A percentile compares a stretch with the other conserved stretches of the same genome.
phyloP scores from a whole-genome alignment of 2,329 filamentous ascomycete species.

The Myriangium duriaei region DNA sequence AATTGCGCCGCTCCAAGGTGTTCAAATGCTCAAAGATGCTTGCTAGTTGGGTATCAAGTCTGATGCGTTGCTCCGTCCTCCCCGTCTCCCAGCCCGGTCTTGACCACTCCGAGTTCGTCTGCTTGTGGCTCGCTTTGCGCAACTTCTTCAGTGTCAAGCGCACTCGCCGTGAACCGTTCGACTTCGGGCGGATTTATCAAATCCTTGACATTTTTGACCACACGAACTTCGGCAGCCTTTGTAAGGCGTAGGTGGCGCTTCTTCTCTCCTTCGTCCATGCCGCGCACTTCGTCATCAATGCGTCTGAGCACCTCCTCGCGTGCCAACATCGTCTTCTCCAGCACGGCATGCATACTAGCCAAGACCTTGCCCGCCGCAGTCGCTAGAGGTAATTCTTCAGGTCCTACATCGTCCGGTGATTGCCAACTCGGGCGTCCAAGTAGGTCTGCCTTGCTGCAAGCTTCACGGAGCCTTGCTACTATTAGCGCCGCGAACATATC shows the following conservation, averaged over 20 bases:
- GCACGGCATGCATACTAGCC: slow-evolving; percentile 80
- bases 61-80: slow-evolving; percentile 42
- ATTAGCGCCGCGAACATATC: slow-evolving; percentile 97
- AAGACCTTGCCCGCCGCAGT: slow-evolving; percentile 75
- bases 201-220: slow-evolving; percentile 62
- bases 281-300: slow-evolving; percentile 33
- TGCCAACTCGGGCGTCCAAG: slow-evolving; percentile 54
- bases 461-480: slow-evolving; percentile 76
- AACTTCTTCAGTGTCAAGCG: slow-evolving; percentile 9
- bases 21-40: slow-evolving; percentile 1
- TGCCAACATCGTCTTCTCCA: slow-evolving; percentile 53
- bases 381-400: slow-evolving; percentile 67
- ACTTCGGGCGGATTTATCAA: slow-evolving; percentile 57
- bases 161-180: slow-evolving; percentile 45
- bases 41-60: slow-evolving; percentile 29
- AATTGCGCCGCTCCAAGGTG: no score
- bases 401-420: slow-evolving; percentile 56
- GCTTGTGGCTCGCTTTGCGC: slow-evolving; percentile 35
- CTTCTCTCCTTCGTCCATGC: slow-evolving; percentile 36
- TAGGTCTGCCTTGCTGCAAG: slow-evolving; percentile 46
- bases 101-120: slow-evolving; percentile 65
- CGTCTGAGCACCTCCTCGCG: slow-evolving; percentile 51
- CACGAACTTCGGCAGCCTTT: slow-evolving; percentile 76
- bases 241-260: slow-evolving; percentile 56
- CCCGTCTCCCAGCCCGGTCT: slow-evolving; percentile 51